Percentiles rank a stretch among this genome's conserved stretches.
These are phyloP conservation scores for Coemansia erecta DNA, from an alignment of 192 early-diverging fungal species.

Conservation along the genomic window DNA sequence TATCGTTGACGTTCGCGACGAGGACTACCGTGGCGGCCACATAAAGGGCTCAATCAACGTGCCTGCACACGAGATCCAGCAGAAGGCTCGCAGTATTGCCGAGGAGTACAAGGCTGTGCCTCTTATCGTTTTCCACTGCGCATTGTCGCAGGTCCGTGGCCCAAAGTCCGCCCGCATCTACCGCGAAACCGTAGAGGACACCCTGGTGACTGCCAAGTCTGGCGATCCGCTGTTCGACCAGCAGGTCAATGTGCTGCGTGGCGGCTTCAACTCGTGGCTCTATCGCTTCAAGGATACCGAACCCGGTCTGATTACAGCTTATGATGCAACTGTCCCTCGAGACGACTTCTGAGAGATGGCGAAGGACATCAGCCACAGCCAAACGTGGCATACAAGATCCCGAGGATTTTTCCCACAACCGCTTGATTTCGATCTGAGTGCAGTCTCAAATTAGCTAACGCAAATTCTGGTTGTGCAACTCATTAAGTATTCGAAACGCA, in stretches of 20 bases:
- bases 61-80: conserved; percentile 62
- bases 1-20: conserved; percentile 72
- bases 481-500: too few relatives aligned
- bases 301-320: conserved; percentile 60
- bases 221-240: conserved; percentile 24
- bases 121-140: conserved; percentile 81
- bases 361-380: not conserved
- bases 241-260: conserved; percentile 59
- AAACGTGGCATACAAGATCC: too few relatives aligned
- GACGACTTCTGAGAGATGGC: conserved; percentile 1
- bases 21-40: conserved; percentile 65
- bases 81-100: conserved; percentile 42
- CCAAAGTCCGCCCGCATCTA: conserved; percentile 71
- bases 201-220: conserved; percentile 9
- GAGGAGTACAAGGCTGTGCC: conserved; percentile 60
- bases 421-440: too few relatives aligned
- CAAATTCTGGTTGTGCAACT: too few relatives aligned
- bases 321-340: conserved; percentile 28
- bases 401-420: too few relatives aligned
- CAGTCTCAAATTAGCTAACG: too few relatives aligned
- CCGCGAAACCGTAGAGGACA: conserved; percentile 43
- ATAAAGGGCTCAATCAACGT: conserved; percentile 77
- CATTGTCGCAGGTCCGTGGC: conserved; percentile 79
- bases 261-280: conserved; percentile 70
- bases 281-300: conserved; percentile 53